These are phyloP conservation scores for Ammopiptanthus mongolicus DNA, from an alignment of 306 rosid species.

Conservation along the genomic window DNA sequence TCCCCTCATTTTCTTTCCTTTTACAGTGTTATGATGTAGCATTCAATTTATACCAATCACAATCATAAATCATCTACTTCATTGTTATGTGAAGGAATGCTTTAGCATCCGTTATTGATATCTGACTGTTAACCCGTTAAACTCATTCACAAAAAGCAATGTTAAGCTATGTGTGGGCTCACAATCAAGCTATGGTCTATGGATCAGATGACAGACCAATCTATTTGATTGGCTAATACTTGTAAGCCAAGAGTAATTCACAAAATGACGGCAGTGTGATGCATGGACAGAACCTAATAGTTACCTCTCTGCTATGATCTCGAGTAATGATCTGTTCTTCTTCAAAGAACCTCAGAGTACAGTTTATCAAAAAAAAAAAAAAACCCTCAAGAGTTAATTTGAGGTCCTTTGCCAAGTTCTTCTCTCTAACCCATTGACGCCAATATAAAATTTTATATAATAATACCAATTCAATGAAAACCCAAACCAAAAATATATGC, in stretches of 20 bases:
- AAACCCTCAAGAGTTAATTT: no score
- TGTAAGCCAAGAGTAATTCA: background rate
- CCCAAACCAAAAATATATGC: background rate
- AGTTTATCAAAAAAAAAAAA: no score
- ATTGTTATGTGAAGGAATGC: background rate
- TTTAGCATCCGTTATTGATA: background rate
- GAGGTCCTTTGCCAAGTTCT: constrained; percentile 95
- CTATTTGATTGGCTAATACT: background rate
- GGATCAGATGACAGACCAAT: background rate
- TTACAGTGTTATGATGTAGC: background rate
- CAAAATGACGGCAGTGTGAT: background rate
- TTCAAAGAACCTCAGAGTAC: constrained; percentile 76
- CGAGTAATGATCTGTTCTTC: constrained; percentile 90
- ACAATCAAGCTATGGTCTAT: background rate
- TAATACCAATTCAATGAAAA: background rate
- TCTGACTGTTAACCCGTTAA: background rate
- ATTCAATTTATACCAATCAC: background rate
- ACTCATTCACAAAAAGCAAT: background rate
- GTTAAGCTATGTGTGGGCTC: background rate
- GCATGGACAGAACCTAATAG: constrained; percentile 9
- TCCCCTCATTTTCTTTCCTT: background rate
- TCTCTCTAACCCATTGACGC: constrained; percentile 96
- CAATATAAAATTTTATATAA: constrained; percentile 27
- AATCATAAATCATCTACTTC: background rate
- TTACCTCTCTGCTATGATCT: constrained; percentile 90